These are phyloP conservation scores for Puya raimondii DNA, from an alignment of 176 grass and related monocot genomes.

Conservation along the genomic window DNA sequence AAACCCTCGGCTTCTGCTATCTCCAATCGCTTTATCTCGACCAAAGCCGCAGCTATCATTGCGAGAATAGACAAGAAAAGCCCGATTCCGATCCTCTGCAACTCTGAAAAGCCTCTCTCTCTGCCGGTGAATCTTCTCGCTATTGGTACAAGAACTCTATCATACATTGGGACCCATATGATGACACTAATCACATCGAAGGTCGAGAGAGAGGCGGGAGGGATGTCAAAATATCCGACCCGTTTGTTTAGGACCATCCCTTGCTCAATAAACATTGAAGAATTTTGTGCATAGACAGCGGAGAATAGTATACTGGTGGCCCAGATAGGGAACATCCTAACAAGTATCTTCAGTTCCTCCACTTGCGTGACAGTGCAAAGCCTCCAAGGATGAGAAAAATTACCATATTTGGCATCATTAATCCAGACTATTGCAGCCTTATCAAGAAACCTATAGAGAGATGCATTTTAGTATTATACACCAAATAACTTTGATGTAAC, in stretches of 20 bases:
- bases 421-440: constrained; percentile 64
- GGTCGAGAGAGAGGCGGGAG: constrained; percentile 71
- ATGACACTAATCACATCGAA: constrained; percentile 75
- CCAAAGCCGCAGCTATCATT: constrained; percentile 57
- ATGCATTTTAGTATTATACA: too few relatives aligned
- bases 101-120: constrained; percentile 71
- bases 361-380: constrained; percentile 91
- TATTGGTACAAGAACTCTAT: constrained; percentile 46
- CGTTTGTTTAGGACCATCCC: constrained; percentile 79
- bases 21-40: constrained; percentile 60
- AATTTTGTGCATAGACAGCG: constrained; percentile 72
- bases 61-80: constrained; percentile 62
- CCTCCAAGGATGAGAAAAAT: constrained; percentile 49
- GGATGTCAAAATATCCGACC: constrained; percentile 57
- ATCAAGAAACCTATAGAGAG: constrained; percentile 52
- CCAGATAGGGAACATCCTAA: constrained; percentile 85
- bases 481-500: too few relatives aligned
- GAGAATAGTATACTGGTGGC: constrained; percentile 68
- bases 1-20: constrained; percentile 42
- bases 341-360: constrained; percentile 82
- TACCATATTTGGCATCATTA: constrained; percentile 36
- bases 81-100: constrained; percentile 74
- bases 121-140: constrained; percentile 59
- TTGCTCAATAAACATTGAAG: constrained; percentile 80
- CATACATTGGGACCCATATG: constrained; percentile 66